Conservation (phyloP, 2,329 filamentous ascomycete species). For the Xylaria sp. region DNA sequence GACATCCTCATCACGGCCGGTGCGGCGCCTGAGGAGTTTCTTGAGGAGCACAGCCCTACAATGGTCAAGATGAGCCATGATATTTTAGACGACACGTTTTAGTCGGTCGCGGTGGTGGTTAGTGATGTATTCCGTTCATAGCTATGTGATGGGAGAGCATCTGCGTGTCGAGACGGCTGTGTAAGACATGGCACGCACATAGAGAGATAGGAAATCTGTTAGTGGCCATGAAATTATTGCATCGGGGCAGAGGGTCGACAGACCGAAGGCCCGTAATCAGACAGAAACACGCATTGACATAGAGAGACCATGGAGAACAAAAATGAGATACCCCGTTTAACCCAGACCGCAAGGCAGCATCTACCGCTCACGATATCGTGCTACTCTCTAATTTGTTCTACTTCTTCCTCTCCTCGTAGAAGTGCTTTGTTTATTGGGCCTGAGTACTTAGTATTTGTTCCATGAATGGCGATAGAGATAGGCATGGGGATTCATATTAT, state of each 20-base stretch:
- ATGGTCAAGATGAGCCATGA: constrained; percentile 74
- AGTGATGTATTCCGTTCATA: no score
- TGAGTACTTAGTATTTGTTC: neutral
- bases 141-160: neutral
- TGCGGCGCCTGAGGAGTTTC: constrained; percentile 65
- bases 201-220: neutral
- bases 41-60: constrained; percentile 70
- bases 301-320: neutral
- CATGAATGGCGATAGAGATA: no score
- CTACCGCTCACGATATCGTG: neutral
- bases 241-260: neutral
- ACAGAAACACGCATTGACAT: neutral
- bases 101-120: constrained; percentile 17
- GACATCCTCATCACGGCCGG: constrained; percentile 82
- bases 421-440: neutral
- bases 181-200: neutral
- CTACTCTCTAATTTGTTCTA: neutral
- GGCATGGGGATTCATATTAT: no score
- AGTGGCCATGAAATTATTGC: neutral
- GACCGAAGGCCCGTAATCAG: neutral
- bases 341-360: neutral
- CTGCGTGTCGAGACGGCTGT: neutral
- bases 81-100: constrained; percentile 72
- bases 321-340: constrained; percentile 24
- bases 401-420: no score